Evolutionary conservation across 805 yeast genomes (phyloP).

Genomic region (Yarrowia sp.): DNA sequence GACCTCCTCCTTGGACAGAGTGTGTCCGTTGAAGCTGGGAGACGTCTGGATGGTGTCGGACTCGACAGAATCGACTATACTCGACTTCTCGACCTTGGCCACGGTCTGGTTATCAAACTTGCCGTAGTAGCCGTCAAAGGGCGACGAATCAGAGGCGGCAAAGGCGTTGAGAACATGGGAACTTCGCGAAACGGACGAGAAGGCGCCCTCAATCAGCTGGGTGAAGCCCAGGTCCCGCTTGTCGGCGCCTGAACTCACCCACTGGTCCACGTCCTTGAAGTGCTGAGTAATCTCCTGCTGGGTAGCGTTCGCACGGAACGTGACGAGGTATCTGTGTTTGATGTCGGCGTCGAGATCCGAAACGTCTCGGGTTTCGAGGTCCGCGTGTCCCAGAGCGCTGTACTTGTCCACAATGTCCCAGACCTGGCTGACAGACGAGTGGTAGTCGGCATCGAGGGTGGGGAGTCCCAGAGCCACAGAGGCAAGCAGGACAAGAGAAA

Average conservation of each 20-base stretch:
- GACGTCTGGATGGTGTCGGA: constrained; percentile 20
- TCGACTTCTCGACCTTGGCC: neutral
- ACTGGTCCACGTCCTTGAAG: constrained; percentile 6
- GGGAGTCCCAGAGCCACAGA: constrained; percentile 12
- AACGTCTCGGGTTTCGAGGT: neutral
- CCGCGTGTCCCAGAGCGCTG: neutral
- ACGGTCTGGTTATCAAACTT: constrained; percentile 5
- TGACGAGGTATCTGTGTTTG: constrained; percentile 11
- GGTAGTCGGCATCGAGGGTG: neutral
- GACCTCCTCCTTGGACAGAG: neutral
- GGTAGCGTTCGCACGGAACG: constrained; percentile 5
- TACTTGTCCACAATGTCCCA: constrained; percentile 19
- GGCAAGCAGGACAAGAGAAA: constrained; percentile 1
- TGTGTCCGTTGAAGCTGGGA: neutral
- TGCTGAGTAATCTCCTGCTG: constrained; percentile 31
- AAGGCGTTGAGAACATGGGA: neutral
- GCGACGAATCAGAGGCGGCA: constrained; percentile 1
- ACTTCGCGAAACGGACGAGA: constrained; percentile 8
- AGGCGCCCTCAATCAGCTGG: constrained; percentile 20
- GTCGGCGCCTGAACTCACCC: neutral
- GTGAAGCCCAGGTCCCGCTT: neutral
- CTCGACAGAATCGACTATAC: constrained; percentile 10
- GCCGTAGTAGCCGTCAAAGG: constrained; percentile 32
- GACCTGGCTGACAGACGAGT: neutral
- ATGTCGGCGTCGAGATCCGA: neutral